Base-by-base conservation (phyloP, 225 moss, liverwort and hornwort species). In the Physcomitrellopsis africana region DNA sequence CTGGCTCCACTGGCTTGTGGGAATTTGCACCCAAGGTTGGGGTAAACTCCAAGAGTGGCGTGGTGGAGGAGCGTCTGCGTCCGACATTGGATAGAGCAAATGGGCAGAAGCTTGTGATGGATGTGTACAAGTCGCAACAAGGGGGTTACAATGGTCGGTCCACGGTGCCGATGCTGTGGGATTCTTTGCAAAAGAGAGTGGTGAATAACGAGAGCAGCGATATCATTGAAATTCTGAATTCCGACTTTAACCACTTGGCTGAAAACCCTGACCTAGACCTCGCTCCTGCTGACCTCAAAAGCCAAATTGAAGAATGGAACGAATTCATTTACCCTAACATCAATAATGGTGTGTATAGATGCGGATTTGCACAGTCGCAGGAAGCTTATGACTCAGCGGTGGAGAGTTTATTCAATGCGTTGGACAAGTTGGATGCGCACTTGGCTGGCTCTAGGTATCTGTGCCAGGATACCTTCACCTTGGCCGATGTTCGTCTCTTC, bases 131-230 rank as follows among this genome's bases (percentile, higher is more conserved):
- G 67, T 78, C 81, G 11, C 85, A 93, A 54, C 49, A 76, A 9
- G 95, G 93, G 8, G 90, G 99, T 26, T 99, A 99, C 69, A 85
- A 84, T 23, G 99, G 99, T 9, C 89, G 99, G 19, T 89, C 95
- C 27, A 99, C 99, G 11, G 99, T 99, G 79, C 99, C 99, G 9
- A 83, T 99, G 93, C 67, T 99, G 59, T 99, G 99, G 99, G 95
- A 99, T 43, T 75, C 89, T 3, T 43, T 26, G 18, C 67, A 77
- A 60, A 85, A 57, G 51, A 87, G 86, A 26, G 95, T 93, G 9
- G 77, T 99, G 45, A 99, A 99, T 78, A 99, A 99, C 53, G 99
- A 99, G 84, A 99, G 99, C 64, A 90, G 95, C 51, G 99, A 99
- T 65, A 95, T 99, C 18, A 91, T 99, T 59, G 92, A 95, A 62